Base-by-base conservation (phyloP, 2,329 filamentous ascomycete species). In the Microascus cirrosus region DNA sequence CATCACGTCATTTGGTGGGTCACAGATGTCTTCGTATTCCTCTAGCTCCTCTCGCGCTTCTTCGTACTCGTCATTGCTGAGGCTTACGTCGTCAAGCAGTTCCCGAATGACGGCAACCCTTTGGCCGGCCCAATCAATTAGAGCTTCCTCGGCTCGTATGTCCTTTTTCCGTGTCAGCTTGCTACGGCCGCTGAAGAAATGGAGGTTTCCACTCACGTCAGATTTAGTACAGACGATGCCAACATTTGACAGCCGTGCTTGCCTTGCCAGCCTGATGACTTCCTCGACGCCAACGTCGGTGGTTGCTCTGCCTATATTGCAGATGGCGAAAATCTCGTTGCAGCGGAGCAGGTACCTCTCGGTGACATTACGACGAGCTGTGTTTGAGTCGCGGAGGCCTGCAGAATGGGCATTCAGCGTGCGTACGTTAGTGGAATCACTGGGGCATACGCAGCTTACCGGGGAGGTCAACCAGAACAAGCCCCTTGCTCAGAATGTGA, bases 401-500 rank as follows among this genome's bases (percentile, higher is more conserved):
- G 42, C 20, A 42, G 10, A 53, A 15, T 2, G 2, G 15, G 25
- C 2, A 54, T 34, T 42, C 36, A 42, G 36, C 36, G 36, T 42
- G 36, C 2, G 42, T 8, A 20, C 18, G 12, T 48, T 22, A 48
- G n/a, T 4, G 15, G 18, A 48, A 48, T 22, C 15, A 48, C 36
- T 24, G 36, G 28, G 0, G 36, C 1, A 2, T 13, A 1, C 24
- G 24, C 25, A 12, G 60, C 63, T 24, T 67, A 76, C 74, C 75
- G 28, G 77, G 76, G 20, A 80, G 69, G 59, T 80, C 77, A 0
- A 76, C 76, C 7, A 80, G 68, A 3, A 78, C 63, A 1, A 79
- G 67, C 0, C 77, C 77, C 57, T 72, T 74, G 58, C 74, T 76
- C 10, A 80, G 62, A 20, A 79, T 76, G 59, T 76, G 65, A 0